Conservation (phyloP, 495 filamentous ascomycete species). For the Xylaria cubensis region DNA sequence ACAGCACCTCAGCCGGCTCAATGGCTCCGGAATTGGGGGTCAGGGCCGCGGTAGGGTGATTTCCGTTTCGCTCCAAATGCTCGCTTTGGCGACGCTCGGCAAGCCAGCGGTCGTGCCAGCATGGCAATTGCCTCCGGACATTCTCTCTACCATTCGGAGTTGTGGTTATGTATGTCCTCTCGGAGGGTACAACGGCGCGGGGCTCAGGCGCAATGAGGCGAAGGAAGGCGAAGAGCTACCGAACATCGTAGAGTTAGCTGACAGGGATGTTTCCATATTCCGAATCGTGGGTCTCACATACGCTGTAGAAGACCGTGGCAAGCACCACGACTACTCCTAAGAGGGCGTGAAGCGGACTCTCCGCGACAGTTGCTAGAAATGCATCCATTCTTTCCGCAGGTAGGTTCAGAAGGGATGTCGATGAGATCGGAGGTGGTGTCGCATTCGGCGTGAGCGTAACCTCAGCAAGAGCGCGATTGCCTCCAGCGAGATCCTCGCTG, state of each 20-base stretch:
- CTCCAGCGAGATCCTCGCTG: slow-evolving; percentile 25
- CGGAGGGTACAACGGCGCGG: slow-evolving; percentile 73
- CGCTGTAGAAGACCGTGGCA: slow-evolving; percentile 11
- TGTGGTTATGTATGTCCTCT: slow-evolving; percentile 85
- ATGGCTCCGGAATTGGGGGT: slow-evolving; percentile 48
- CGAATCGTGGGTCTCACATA: slow-evolving; percentile 8
- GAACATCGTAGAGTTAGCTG: neutral
- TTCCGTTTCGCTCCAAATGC: slow-evolving; percentile 36
- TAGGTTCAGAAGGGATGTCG: neutral
- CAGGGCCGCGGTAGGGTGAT: slow-evolving; percentile 40
- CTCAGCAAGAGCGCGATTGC: slow-evolving; percentile 15
- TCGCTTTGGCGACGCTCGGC: slow-evolving; percentile 56
- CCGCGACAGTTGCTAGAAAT: neutral
- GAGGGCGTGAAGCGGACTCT: slow-evolving; percentile 19
- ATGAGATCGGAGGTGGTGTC: neutral
- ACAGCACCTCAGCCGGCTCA: slow-evolving; percentile 55
- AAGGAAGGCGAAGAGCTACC: slow-evolving; percentile 72
- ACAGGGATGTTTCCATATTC: neutral
- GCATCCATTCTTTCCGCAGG: slow-evolving; percentile 8
- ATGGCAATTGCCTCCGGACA: slow-evolving; percentile 69
- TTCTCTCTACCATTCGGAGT: slow-evolving; percentile 67
- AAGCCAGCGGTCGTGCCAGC: slow-evolving; percentile 79
- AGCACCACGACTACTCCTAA: slow-evolving; percentile 14
- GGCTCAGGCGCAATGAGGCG: slow-evolving; percentile 81
- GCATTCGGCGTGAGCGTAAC: neutral